A percentile compares a stretch with the other conserved stretches of the same genome.
phyloP scores from a whole-genome alignment of 345 rosid species.

The Hibiscus trionum region DNA sequence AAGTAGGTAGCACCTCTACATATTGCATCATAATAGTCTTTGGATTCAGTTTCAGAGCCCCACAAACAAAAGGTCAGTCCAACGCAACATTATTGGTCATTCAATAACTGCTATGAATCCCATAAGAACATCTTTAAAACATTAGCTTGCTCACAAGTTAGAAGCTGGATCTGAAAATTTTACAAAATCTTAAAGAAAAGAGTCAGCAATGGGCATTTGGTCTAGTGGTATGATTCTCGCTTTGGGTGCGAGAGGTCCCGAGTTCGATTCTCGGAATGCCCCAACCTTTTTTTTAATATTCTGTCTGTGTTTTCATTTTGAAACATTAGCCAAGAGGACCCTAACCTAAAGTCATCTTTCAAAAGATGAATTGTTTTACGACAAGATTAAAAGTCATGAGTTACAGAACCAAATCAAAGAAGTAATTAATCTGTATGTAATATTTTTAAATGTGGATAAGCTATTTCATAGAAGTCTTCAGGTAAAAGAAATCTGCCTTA shows the following conservation, averaged over 20 bases:
- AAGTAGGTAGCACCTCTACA: not conserved
- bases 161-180: not conserved
- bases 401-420: no score
- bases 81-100: not conserved
- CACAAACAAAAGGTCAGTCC: not conserved
- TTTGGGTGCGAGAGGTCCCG: conserved; percentile 82
- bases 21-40: not conserved
- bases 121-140: no score
- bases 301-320: no score
- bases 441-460: no score
- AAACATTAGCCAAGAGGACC: no score
- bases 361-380: no score
- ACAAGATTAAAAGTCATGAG: no score
- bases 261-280: conserved; percentile 69
- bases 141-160: not conserved
- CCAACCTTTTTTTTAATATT: conserved; percentile 5
- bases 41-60: not conserved
- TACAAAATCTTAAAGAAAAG: not conserved
- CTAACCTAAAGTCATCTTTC: no score
- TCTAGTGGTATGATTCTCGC: conserved; percentile 87
- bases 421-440: no score
- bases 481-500: not conserved
- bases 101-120: not conserved
- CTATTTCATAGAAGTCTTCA: not conserved
- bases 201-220: conserved; percentile 36